These are phyloP conservation scores for Parietaria judaica DNA, from an alignment of 306 rosid species.

Conservation along the genomic window DNA sequence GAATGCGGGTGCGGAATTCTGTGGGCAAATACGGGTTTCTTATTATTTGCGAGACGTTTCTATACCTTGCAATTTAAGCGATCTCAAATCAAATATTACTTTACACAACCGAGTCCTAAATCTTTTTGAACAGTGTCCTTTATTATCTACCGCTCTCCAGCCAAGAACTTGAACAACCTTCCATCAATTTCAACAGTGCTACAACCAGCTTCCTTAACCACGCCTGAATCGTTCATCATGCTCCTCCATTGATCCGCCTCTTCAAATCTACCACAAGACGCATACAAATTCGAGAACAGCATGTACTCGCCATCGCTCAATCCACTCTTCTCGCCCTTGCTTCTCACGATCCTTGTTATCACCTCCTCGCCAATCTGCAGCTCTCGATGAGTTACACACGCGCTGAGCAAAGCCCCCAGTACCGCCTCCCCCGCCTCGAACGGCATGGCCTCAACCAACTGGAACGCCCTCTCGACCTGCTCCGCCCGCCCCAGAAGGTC, in stretches of 20 bases:
- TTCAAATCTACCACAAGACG: constrained; percentile 23
- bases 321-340: constrained; percentile 1
- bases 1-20: too few species aligned
- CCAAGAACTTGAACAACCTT: constrained; percentile 16
- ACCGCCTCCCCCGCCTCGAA: constrained; percentile 20
- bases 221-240: constrained; percentile 27
- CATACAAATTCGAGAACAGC: constrained; percentile 29
- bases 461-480: constrained; percentile 10
- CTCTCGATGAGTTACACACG: constrained; percentile 26
- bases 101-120: too few species aligned
- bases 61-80: too few species aligned
- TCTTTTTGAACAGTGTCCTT: too few species aligned
- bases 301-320: constrained; percentile 26
- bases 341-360: constrained; percentile 6
- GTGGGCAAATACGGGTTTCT: too few species aligned
- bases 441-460: constrained; percentile 17
- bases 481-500: constrained; percentile 26
- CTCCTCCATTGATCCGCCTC: constrained; percentile 27
- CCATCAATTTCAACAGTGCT: constrained; percentile 11
- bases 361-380: constrained; percentile 22
- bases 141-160: constrained; percentile 10
- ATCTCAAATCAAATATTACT: too few species aligned
- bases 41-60: too few species aligned
- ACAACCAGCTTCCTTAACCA: constrained; percentile 26
- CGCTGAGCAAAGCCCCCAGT: constrained; percentile 29